A percentile compares a stretch with the other conserved stretches of the same genome.
Conservation (phyloP, 495 filamentous ascomycete species). For the Jackrogersella minutella region DNA sequence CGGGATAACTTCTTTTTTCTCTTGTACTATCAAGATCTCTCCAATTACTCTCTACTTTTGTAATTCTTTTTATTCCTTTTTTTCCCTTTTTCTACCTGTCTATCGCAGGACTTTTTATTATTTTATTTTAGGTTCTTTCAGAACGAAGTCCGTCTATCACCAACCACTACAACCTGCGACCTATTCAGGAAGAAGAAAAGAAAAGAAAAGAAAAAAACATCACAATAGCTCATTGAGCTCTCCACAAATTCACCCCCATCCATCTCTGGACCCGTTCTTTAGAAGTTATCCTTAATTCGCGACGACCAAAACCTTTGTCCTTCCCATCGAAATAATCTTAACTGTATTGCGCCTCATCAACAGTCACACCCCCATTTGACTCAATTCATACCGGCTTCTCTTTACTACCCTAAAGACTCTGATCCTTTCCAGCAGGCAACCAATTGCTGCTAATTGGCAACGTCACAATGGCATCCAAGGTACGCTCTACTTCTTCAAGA, state of each 20-base stretch:
- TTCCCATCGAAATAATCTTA: conserved; percentile 24
- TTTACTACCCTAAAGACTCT: neutral
- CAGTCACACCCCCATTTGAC: conserved; percentile 3
- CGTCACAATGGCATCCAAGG: conserved; percentile 57
- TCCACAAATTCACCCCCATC: neutral
- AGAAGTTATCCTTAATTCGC: conserved; percentile 11
- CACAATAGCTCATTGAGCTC: neutral
- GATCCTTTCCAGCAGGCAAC: conserved; percentile 8
- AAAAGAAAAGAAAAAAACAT: neutral
- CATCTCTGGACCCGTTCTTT: neutral
- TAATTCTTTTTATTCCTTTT: conserved; percentile 23
- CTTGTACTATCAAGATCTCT: conserved; percentile 26
- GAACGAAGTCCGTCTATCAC: conserved; percentile 11
- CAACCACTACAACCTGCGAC: too few relatives aligned
- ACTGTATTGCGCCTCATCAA: conserved; percentile 16
- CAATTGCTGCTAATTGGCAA: conserved; percentile 29
- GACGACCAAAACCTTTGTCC: conserved; percentile 27
- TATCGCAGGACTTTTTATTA: conserved; percentile 20
- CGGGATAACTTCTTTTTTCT: conserved; percentile 28
- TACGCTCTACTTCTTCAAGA: conserved; percentile 35
- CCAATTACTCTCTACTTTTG: conserved; percentile 23
- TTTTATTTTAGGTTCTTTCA: too few relatives aligned
- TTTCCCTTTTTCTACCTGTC: conserved; percentile 1
- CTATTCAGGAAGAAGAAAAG: too few relatives aligned
- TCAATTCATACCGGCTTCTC: conserved; percentile 8